phyloP scores from a whole-genome alignment of 768 basidiomycete species.

The Sporobolomyces phaffii region DNA sequence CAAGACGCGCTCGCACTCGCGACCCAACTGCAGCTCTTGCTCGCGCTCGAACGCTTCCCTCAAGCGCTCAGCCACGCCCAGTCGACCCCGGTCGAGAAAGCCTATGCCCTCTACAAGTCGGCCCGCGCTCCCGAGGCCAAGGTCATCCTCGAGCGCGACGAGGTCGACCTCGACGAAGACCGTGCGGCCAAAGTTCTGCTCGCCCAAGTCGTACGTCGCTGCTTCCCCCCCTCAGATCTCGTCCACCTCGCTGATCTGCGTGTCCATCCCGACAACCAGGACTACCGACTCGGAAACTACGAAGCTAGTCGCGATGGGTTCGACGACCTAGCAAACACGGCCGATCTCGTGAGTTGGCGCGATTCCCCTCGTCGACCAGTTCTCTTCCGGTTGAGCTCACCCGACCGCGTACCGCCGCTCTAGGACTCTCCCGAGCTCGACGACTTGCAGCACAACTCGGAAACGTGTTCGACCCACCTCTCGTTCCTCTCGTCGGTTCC shows the following conservation, averaged over 20 bases:
- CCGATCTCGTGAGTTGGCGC: conserved; percentile 44
- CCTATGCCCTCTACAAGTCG: conserved; percentile 49
- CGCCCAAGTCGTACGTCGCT: conserved; percentile 48
- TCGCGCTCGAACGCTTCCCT: conserved; percentile 48
- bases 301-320: conserved; percentile 45
- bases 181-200: conserved; percentile 46
- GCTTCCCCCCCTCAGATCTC: background rate
- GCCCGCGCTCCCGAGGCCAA: conserved; percentile 46
- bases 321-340: conserved; percentile 46
- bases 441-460: conserved; percentile 47
- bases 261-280: too few relatives aligned
- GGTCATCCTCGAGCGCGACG: conserved; percentile 39
- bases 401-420: background rate
- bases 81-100: conserved; percentile 15
- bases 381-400: background rate
- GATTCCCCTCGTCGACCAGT: background rate
- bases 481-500: conserved; percentile 44
- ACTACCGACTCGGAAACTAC: conserved; percentile 47
- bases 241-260: background rate
- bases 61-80: conserved; percentile 43
- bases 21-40: conserved; percentile 48
- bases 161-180: conserved; percentile 30
- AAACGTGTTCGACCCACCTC: conserved; percentile 44
- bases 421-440: conserved; percentile 49
- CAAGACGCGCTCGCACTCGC: conserved; percentile 41